Percentiles rank a stretch among this genome's conserved stretches.
Evolutionary conservation across 225 moss, liverwort and hornwort genomes (phyloP).

Genomic region (Bryum argenteum): DNA sequence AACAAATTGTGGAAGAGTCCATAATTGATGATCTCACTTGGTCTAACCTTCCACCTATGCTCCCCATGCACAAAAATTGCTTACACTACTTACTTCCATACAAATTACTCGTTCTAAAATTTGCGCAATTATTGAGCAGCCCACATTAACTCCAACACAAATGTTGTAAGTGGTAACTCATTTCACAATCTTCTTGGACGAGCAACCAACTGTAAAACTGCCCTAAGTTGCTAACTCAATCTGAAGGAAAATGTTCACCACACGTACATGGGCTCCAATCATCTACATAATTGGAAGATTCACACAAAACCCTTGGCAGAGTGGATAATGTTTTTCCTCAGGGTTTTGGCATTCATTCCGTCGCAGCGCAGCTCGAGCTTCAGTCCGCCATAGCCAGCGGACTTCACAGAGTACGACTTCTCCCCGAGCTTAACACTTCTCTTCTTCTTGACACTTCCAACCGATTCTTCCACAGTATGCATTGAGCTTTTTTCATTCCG

Average conservation of each 20-base stretch:
- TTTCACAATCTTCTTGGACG: too few species aligned
- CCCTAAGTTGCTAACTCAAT: background rate
- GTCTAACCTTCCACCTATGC: too few species aligned
- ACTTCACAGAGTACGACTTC: background rate
- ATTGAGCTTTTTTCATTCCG: background rate
- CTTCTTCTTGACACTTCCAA: background rate
- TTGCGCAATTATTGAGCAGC: too few species aligned
- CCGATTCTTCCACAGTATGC: too few species aligned
- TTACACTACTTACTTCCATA: too few species aligned
- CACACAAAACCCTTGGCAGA: background rate
- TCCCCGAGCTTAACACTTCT: background rate
- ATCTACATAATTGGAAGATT: background rate
- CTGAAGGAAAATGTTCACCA: background rate
- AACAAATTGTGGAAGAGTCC: too few species aligned
- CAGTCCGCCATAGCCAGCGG: conserved; percentile 33
- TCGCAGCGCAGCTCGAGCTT: conserved; percentile 16
- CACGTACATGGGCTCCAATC: background rate
- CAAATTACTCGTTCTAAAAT: too few species aligned
- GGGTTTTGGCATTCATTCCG: conserved; percentile 12
- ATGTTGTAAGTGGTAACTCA: too few species aligned
- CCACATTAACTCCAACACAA: too few species aligned
- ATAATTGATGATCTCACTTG: too few species aligned
- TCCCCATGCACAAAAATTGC: too few species aligned
- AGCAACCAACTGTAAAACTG: too few species aligned
- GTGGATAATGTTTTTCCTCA: conserved; percentile 34